Base-by-base conservation (phyloP, 2,329 filamentous ascomycete genomes). In the Mycocentrospora acerina region DNA sequence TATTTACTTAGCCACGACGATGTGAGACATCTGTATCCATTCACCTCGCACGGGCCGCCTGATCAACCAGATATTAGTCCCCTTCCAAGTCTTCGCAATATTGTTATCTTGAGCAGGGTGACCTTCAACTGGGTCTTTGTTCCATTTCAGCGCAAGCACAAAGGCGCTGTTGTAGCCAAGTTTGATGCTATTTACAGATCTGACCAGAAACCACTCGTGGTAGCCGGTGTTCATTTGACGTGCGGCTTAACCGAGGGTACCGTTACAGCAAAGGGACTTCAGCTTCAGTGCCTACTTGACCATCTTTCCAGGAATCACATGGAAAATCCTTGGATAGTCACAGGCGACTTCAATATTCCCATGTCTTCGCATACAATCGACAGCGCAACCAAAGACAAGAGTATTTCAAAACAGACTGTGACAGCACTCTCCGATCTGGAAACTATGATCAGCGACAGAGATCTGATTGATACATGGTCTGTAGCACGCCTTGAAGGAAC, bases 321-420 rank as follows among this genome's bases (percentile, higher is more conserved):
- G 1, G 37, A 60, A 0, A 71, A 74, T 25, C 71, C 78, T 4
- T 80, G 76, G 69, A 66, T 85, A 4, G 51, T 86, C 14, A 77
- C 78, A 0, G 83, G 83, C 3, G 81, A 85, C 54, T 82, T 85
- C 57, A 86, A 86, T 50, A 67, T 85, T 16, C 70, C 76, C 6
- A 83, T 81, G 0, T 86, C 82, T 1, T 64, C 70, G 2, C 70
- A 71, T 35, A 79, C 80, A 0, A 75, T 85, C 24, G 67, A 76
- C 9, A 64, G 69, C 4, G 79, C 81, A 0, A 47, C 78, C 2
- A 71, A 73, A 39, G 74, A 69, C 35, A 74, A 75, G n/a, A 62
- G 69, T 4, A 76, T 86, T n/a, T 78, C 79, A 0, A 31, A 57
- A 1, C 69, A 76, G 32, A 76, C 77, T 1, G 69, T 66, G 0